Evolutionary conservation across 805 yeast species (phyloP).

Genomic region (Ogataea nitratoaversa): DNA sequence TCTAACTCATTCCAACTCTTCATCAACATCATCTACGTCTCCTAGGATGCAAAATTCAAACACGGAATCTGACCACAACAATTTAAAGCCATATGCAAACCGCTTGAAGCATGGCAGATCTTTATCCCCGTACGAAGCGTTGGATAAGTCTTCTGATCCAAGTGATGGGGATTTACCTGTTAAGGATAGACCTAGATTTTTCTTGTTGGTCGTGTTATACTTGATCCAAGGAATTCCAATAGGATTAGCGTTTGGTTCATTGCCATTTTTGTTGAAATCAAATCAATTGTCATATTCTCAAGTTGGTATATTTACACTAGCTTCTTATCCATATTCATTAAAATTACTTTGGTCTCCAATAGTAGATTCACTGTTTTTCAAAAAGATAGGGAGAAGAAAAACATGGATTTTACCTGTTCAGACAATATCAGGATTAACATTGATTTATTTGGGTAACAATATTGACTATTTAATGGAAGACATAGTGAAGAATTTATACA

Average conservation of each 20-base stretch:
- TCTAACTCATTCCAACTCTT: constrained; percentile 10
- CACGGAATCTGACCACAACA: not conserved
- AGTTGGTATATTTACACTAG: constrained; percentile 85
- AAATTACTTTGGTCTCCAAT: constrained; percentile 94
- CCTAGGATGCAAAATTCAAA: constrained; percentile 1
- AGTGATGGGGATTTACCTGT: constrained; percentile 21
- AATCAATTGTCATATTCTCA: constrained; percentile 75
- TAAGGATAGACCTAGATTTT: constrained; percentile 69
- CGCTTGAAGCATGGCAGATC: too few relatives aligned
- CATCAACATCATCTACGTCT: constrained; percentile 13
- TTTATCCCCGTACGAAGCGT: too few relatives aligned
- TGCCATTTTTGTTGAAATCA: constrained; percentile 85
- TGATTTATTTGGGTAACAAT: constrained; percentile 58
- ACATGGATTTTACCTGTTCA: constrained; percentile 97
- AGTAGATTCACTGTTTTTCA: constrained; percentile 79
- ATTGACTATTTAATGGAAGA: constrained; percentile 43
- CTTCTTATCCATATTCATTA: constrained; percentile 91
- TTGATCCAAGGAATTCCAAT: constrained; percentile 95
- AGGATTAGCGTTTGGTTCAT: constrained; percentile 90
- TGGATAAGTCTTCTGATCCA: too few relatives aligned
- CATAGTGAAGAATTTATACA: constrained; percentile 45
- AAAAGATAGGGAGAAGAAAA: constrained; percentile 71
- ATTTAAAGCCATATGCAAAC: constrained; percentile 1
- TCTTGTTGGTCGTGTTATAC: constrained; percentile 68
- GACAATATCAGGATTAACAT: constrained; percentile 64